Evolutionary conservation across 495 filamentous ascomycete species (phyloP).

Genomic region (Aspergillus steynii): DNA sequence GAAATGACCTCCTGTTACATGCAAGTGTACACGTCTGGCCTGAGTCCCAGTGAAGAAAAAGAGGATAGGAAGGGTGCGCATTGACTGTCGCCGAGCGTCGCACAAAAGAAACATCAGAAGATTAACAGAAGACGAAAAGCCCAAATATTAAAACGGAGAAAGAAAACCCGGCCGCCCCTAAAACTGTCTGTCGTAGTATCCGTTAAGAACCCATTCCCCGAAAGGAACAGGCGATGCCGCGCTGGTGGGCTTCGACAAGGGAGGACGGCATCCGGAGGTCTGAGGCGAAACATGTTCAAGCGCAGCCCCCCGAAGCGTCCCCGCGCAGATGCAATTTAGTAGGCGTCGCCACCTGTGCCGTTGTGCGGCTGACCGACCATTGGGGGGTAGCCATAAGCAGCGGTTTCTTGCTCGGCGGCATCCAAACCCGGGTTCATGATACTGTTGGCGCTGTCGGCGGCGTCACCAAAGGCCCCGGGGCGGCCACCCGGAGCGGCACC

Average conservation of each 20-base stretch:
- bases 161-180: neutral
- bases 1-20: conserved; percentile 3
- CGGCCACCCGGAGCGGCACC: conserved; percentile 48
- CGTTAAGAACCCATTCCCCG: conserved; percentile 16
- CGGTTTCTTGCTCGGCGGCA: conserved; percentile 55
- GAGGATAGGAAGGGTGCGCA: neutral
- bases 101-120: neutral
- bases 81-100: neutral
- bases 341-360: conserved; percentile 59
- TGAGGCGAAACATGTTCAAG: neutral
- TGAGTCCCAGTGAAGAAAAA: conserved; percentile 7
- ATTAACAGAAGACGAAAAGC: neutral
- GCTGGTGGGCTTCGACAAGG: conserved; percentile 15
- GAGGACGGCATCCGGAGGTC: conserved; percentile 9
- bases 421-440: conserved; percentile 63
- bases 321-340: conserved; percentile 30
- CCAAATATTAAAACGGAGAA: neutral
- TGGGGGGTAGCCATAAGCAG: conserved; percentile 63
- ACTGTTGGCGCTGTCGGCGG: conserved; percentile 57
- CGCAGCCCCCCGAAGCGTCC: neutral
- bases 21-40: conserved; percentile 11
- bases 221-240: conserved; percentile 18
- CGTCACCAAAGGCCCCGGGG: conserved; percentile 52
- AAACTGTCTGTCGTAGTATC: conserved; percentile 8
- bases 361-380: conserved; percentile 67